phyloP scores from a whole-genome alignment of 306 rosid genomes.

The Inga leiocalycina region DNA sequence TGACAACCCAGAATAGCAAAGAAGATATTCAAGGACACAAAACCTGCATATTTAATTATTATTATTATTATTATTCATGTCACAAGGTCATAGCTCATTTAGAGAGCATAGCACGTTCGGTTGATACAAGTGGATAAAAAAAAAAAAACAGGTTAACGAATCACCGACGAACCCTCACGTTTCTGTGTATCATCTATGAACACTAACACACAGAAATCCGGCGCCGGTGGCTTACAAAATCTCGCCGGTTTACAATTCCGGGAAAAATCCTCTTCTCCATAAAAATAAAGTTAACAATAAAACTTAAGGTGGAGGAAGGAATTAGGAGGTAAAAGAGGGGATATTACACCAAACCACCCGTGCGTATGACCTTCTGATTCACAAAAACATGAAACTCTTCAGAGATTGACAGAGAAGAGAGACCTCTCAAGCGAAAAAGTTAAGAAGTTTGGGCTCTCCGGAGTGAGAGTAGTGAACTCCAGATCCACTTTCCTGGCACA shows the following conservation, averaged over 20 bases:
- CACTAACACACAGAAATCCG: constrained; percentile 62
- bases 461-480: constrained; percentile 42
- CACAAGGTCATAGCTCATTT: constrained; percentile 36
- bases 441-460: constrained; percentile 64
- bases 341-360: constrained; percentile 28
- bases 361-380: constrained; percentile 47
- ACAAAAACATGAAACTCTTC: constrained; percentile 34
- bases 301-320: neutral
- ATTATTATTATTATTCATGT: constrained; percentile 44
- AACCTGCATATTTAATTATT: neutral
- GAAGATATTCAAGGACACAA: neutral
- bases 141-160: constrained; percentile 12
- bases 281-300: neutral
- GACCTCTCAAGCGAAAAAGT: constrained; percentile 62
- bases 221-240: constrained; percentile 66
- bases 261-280: constrained; percentile 30
- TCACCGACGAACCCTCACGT: constrained; percentile 79
- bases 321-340: neutral
- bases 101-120: neutral
- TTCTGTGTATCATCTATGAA: constrained; percentile 46
- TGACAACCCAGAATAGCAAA: neutral
- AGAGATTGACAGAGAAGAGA: neutral
- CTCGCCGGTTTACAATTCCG: constrained; percentile 61
- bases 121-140: constrained; percentile 3
- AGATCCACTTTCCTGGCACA: constrained; percentile 60